phyloP scores from a whole-genome alignment of 2,329 filamentous ascomycete species.

The Fusarium siculi region DNA sequence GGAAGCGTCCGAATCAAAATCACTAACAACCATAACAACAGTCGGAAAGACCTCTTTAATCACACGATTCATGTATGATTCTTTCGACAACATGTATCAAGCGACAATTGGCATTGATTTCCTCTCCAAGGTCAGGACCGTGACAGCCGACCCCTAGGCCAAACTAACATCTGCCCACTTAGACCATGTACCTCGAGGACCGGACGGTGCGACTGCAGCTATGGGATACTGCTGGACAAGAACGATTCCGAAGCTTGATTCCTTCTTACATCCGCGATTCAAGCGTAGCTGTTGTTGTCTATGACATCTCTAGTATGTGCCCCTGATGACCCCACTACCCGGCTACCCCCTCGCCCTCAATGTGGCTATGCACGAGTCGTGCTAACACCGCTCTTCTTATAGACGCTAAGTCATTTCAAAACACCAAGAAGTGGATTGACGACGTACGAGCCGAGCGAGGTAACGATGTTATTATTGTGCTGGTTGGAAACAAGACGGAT shows the following conservation, averaged over 20 bases:
- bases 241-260: slow-evolving; percentile 95
- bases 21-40: slow-evolving; percentile 55
- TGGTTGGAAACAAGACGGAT: slow-evolving; percentile 99
- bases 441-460: slow-evolving; percentile 96
- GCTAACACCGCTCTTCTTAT: slow-evolving; percentile 34
- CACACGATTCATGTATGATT: slow-evolving; percentile 99
- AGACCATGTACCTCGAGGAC: slow-evolving; percentile 99
- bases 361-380: slow-evolving; percentile 22
- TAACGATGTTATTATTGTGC: slow-evolving; percentile 98
- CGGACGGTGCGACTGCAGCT: slow-evolving; percentile 96
- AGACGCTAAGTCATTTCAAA: slow-evolving; percentile 97
- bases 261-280: slow-evolving; percentile 99
- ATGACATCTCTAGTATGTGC: slow-evolving; percentile 87
- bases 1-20: slow-evolving; percentile 23
- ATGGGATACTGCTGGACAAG: slow-evolving; percentile 98
- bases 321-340: slow-evolving; percentile 36
- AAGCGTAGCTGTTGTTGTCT: slow-evolving; percentile 96
- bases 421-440: slow-evolving; percentile 99
- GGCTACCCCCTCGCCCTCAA: slow-evolving; percentile 9
- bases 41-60: slow-evolving; percentile 99
- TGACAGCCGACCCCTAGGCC: slow-evolving; percentile 13
- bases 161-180: slow-evolving; percentile 30
- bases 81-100: slow-evolving; percentile 99
- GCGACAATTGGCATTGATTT: slow-evolving; percentile 99
- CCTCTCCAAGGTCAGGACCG: slow-evolving; percentile 82